Evolutionary conservation across 208 protist species (phyloP), one percentile per base, ranked within the genome.

Genomic region (Naegleria fowleri): DNA sequence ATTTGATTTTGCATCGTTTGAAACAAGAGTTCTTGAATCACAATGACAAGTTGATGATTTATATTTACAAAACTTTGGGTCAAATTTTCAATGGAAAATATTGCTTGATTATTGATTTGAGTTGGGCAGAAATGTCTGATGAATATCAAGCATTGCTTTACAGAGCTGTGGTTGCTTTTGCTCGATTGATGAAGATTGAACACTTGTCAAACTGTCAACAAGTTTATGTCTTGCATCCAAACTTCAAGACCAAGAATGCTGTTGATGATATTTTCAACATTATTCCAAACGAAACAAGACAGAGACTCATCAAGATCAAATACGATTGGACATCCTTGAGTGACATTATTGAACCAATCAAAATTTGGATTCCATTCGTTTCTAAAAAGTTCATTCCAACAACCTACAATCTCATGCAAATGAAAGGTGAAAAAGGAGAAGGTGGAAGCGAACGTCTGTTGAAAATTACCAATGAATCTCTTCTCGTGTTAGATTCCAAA

Each of bases 281-380:
- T 25, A 83, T 91, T 19, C 9, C 25, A 33, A 41, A 39, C 40
- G 55, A 86, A 40, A 91, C 43, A 11, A 86, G 51, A 41, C 9
- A 36, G 16, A 59, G 51, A 41, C 11, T 91, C 3, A 29, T 91
- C 6, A 36, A 41, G 13, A 22, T 7, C 11, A 29, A 39, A n/a
- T 43, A 86, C 39, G 83, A 91, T n/a, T 91, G 89, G 89, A 91
- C 89, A 15, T 39, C 39, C 25, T 75, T 91, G 29, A 41, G 16
- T 86, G 89, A 67, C 43, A 16, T 83, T 29, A 87, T 91, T 43
- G 76, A 86, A 75, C 55, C 83, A 88, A 15, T 43, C 13, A 87
- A 91, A 29, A 75, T 91, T 86, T 86, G 83, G 89, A 86, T 91
- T 91, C 89, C 89, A 29, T 59, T 83, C 76, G 51, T 59, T 39